phyloP scores from a whole-genome alignment of 2,329 filamentous ascomycete genomes.

The Beauveria sp. region DNA sequence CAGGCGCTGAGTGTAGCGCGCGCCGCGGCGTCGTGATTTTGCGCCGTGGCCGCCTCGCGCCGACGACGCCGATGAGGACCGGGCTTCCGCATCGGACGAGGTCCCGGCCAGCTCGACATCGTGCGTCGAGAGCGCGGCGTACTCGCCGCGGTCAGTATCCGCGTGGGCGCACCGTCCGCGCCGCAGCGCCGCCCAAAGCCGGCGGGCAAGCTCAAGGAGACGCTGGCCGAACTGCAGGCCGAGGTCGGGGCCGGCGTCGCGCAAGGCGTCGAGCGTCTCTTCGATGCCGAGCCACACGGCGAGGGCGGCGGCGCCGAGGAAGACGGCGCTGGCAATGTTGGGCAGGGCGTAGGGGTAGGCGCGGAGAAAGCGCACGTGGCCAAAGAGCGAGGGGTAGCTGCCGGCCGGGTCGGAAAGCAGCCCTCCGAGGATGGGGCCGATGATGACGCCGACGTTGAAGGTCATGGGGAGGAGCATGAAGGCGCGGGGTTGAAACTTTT shows the following conservation, averaged over 20 bases:
- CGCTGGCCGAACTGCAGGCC: constrained; percentile 33
- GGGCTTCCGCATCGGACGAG: not conserved
- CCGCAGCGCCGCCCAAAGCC: constrained; percentile 14
- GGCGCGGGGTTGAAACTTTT: constrained; percentile 58
- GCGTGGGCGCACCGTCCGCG: too few species aligned
- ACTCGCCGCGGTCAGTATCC: constrained; percentile 12
- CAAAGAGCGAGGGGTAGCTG: constrained; percentile 49
- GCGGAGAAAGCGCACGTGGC: constrained; percentile 35
- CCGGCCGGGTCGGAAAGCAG: constrained; percentile 56
- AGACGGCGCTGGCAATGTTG: constrained; percentile 43
- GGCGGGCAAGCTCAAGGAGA: constrained; percentile 23
- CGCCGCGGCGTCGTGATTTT: constrained; percentile 1
- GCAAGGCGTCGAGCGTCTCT: constrained; percentile 42
- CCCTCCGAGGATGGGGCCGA: constrained; percentile 65
- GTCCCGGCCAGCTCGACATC: constrained; percentile 18
- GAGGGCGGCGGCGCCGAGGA: constrained; percentile 35
- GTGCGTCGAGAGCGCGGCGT: constrained; percentile 17
- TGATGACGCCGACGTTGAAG: constrained; percentile 64
- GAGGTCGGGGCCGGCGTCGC: constrained; percentile 28
- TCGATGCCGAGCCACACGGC: constrained; percentile 43
- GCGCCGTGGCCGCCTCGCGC: not conserved
- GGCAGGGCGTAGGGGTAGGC: constrained; percentile 47
- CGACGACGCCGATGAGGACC: not conserved
- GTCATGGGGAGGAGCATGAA: constrained; percentile 71
- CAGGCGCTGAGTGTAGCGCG: constrained; percentile 38